Percentiles rank a stretch among this genome's conserved stretches.
Evolutionary conservation across 2,329 filamentous ascomycete genomes (phyloP).

Genomic region (Ophiocordyceps australis): DNA sequence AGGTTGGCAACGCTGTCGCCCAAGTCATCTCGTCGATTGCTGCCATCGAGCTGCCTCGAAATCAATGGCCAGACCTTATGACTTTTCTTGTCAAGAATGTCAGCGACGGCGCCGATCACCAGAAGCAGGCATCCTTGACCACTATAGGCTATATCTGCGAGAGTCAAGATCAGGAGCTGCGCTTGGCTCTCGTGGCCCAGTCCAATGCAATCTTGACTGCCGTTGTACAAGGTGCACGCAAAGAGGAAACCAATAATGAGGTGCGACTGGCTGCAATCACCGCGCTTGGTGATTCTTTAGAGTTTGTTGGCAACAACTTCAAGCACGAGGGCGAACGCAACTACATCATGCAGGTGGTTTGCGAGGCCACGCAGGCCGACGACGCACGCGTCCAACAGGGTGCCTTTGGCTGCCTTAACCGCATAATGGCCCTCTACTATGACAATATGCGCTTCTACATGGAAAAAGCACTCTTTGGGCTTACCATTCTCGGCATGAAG

Average conservation of each 20-base stretch:
- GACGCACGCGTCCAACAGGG: constrained; percentile 88
- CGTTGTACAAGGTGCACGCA: constrained; percentile 90
- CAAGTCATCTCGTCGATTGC: constrained; percentile 94
- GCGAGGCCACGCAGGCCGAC: constrained; percentile 89
- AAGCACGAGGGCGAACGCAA: constrained; percentile 98
- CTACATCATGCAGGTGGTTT: constrained; percentile 99
- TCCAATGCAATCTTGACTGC: constrained; percentile 97
- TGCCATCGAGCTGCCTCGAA: constrained; percentile 79
- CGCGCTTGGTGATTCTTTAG: constrained; percentile 85
- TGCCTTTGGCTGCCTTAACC: constrained; percentile 91
- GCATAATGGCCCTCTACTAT: constrained; percentile 98
- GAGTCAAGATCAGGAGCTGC: constrained; percentile 73
- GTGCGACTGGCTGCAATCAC: constrained; percentile 86
- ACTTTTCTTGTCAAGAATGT: constrained; percentile 79
- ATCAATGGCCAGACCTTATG: constrained; percentile 91
- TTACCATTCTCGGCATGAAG: constrained; percentile 98
- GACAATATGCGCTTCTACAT: constrained; percentile 99
- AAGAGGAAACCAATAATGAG: constrained; percentile 84
- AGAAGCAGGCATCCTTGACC: constrained; percentile 87
- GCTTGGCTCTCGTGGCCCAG: constrained; percentile 63
- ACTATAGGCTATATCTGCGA: constrained; percentile 99
- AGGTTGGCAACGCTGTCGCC: constrained; percentile 76
- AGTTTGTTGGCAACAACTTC: constrained; percentile 97
- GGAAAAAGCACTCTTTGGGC: constrained; percentile 96
- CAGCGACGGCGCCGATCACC: constrained; percentile 64